These are phyloP conservation scores for Candida mattraensis DNA, from an alignment of 805 yeast genomes.

Conservation along the genomic window DNA sequence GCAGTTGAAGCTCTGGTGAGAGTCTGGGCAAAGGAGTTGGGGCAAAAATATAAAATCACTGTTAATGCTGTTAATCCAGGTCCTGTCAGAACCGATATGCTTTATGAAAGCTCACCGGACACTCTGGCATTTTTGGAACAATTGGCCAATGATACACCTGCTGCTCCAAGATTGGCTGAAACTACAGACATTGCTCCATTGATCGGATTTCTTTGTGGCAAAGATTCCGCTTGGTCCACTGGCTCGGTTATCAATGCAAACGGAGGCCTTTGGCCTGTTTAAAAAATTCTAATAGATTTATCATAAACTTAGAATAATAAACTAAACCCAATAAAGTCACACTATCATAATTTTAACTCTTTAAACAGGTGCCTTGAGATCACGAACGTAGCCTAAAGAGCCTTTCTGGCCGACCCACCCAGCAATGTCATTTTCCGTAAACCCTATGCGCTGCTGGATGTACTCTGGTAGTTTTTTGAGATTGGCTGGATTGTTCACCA, in stretches of 20 bases:
- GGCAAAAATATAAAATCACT: slow-evolving; percentile 38
- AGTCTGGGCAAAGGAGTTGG: slow-evolving; percentile 45
- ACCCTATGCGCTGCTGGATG: too few species aligned
- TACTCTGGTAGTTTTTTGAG: too few species aligned
- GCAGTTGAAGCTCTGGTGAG: slow-evolving; percentile 43
- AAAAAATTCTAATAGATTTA: too few species aligned
- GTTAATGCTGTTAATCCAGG: slow-evolving; percentile 50
- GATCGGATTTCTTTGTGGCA: slow-evolving; percentile 17
- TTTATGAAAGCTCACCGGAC: slow-evolving; percentile 14
- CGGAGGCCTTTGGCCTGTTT: slow-evolving; percentile 16
- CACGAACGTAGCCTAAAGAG: too few species aligned
- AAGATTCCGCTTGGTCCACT: slow-evolving; percentile 17
- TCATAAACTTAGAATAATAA: too few species aligned
- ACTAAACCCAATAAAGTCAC: too few species aligned
- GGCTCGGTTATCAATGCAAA: slow-evolving; percentile 18
- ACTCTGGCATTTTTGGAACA: slow-evolving; percentile 12
- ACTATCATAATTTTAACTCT: too few species aligned
- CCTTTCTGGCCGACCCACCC: too few species aligned
- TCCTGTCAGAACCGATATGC: slow-evolving; percentile 44
- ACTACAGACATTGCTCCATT: slow-evolving; percentile 20
- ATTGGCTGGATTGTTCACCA: too few species aligned
- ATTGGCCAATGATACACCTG: slow-evolving; percentile 15
- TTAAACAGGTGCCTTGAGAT: too few species aligned
- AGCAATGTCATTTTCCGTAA: too few species aligned
- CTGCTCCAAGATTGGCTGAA: slow-evolving; percentile 17